Percentiles rank a stretch among this genome's conserved stretches.
These are phyloP conservation scores for Fusarium brevicatenulatum DNA, from an alignment of 2,329 filamentous ascomycete genomes.

Conservation along the genomic window DNA sequence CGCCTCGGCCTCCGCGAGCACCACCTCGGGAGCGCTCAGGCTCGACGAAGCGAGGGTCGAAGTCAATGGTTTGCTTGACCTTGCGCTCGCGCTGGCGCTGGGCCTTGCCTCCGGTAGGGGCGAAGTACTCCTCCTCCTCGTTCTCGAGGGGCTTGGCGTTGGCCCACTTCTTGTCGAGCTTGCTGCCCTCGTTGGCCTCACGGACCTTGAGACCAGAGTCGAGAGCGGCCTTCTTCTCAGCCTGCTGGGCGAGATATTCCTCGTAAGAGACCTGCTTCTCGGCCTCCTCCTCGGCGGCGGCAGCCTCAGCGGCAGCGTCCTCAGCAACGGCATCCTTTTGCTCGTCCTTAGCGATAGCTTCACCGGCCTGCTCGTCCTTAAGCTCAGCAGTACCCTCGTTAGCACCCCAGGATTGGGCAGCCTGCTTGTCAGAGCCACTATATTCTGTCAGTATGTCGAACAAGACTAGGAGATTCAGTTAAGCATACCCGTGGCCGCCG, in stretches of 20 bases:
- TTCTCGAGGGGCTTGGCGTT: slow-evolving; percentile 78
- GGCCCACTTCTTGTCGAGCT: slow-evolving; percentile 92
- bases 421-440: slow-evolving; percentile 86
- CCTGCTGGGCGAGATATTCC: slow-evolving; percentile 81
- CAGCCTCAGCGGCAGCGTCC: slow-evolving; percentile 59
- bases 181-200: slow-evolving; percentile 91
- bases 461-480: background rate
- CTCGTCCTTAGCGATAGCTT: slow-evolving; percentile 87
- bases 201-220: slow-evolving; percentile 75
- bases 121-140: slow-evolving; percentile 81
- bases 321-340: slow-evolving; percentile 74
- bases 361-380: slow-evolving; percentile 91
- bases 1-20: slow-evolving; percentile 59
- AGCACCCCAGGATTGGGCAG: slow-evolving; percentile 89
- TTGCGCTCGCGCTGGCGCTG: slow-evolving; percentile 89
- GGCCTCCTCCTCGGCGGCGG: slow-evolving; percentile 61
- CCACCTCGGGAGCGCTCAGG: slow-evolving; percentile 67
- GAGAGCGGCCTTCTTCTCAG: slow-evolving; percentile 80
- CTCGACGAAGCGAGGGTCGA: slow-evolving; percentile 86
- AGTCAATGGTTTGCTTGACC: slow-evolving; percentile 88
- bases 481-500: slow-evolving; percentile 57
- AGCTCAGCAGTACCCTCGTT: slow-evolving; percentile 83
- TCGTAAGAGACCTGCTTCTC: slow-evolving; percentile 91
- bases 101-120: slow-evolving; percentile 78
- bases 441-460: slow-evolving; percentile 36